These are phyloP conservation scores for Periconia sp. DNA, from an alignment of 2,329 filamentous ascomycete genomes.

Conservation along the genomic window DNA sequence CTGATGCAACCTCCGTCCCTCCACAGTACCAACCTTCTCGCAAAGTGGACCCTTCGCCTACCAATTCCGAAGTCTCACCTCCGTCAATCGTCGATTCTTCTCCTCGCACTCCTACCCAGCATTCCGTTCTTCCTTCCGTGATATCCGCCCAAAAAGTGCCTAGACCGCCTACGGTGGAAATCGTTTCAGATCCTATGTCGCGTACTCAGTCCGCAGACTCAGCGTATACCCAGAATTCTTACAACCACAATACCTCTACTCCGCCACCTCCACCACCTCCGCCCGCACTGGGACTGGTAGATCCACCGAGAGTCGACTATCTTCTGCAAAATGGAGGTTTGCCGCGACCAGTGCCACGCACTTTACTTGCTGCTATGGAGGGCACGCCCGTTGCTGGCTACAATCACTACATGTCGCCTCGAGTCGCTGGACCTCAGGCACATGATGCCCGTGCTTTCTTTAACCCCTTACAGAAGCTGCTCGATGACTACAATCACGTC, in stretches of 20 bases:
- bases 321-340: conserved; percentile 87
- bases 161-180: conserved; percentile 45
- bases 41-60: conserved; percentile 32
- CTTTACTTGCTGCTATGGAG: conserved; percentile 69
- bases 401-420: conserved; percentile 61
- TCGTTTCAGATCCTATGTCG: conserved; percentile 46
- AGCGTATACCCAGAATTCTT: conserved; percentile 46
- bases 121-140: conserved; percentile 40
- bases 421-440: conserved; percentile 36
- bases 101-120: conserved; percentile 48
- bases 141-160: conserved; percentile 32
- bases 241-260: conserved; percentile 52
- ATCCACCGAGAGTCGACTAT: conserved; percentile 87
- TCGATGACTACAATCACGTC: conserved; percentile 85
- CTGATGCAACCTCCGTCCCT: conserved; percentile 50
- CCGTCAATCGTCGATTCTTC: conserved; percentile 48
- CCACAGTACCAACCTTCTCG: conserved; percentile 37
- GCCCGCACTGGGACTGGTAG: conserved; percentile 63
- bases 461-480: conserved; percentile 75
- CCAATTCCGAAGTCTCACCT: conserved; percentile 43
- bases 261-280: conserved; percentile 71
- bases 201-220: conserved; percentile 37
- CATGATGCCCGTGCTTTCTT: conserved; percentile 74
- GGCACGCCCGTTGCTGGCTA: conserved; percentile 58
- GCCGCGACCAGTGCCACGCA: conserved; percentile 68